These are phyloP conservation scores for Quercus robur DNA, from an alignment of 306 rosid species.

Conservation along the genomic window DNA sequence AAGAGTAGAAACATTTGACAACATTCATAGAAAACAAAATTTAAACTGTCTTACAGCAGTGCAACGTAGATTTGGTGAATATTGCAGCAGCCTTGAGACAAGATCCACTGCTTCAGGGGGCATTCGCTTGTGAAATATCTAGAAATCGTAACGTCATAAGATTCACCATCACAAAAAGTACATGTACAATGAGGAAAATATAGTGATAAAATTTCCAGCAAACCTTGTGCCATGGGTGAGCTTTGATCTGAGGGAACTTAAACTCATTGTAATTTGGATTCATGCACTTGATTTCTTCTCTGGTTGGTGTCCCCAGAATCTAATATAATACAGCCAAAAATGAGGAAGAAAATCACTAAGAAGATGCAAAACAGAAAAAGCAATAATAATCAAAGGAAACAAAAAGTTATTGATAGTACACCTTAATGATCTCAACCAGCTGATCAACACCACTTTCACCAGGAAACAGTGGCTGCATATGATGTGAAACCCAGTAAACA, in stretches of 20 bases:
- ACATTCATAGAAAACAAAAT: neutral
- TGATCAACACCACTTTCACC: conserved; percentile 99
- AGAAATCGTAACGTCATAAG: conserved; percentile 24
- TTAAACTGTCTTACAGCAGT: conserved; percentile 67
- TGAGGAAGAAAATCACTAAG: conserved; percentile 8
- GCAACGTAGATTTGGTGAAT: conserved; percentile 91
- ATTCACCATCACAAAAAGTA: neutral
- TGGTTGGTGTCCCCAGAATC: conserved; percentile 89
- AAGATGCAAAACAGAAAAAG: conserved; percentile 23
- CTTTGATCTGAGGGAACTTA: conserved; percentile 94
- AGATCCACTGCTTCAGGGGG: conserved; percentile 91
- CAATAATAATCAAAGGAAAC: neutral
- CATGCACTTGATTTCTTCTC: conserved; percentile 96
- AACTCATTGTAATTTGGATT: conserved; percentile 87
- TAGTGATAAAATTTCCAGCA: neutral
- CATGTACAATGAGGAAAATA: neutral
- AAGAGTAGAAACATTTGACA: neutral
- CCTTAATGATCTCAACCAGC: conserved; percentile 95
- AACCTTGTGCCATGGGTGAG: conserved; percentile 98
- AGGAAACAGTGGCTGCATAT: conserved; percentile 90
- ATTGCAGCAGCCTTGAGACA: conserved; percentile 88
- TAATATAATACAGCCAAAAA: conserved; percentile 21
- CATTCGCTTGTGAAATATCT: conserved; percentile 86
- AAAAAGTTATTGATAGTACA: neutral
- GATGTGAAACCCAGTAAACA: conserved; percentile 20